Percentiles rank a stretch among this genome's conserved stretches.
phyloP scores from a whole-genome alignment of 2,329 filamentous ascomycete species.

The Byssothecium circinans region DNA sequence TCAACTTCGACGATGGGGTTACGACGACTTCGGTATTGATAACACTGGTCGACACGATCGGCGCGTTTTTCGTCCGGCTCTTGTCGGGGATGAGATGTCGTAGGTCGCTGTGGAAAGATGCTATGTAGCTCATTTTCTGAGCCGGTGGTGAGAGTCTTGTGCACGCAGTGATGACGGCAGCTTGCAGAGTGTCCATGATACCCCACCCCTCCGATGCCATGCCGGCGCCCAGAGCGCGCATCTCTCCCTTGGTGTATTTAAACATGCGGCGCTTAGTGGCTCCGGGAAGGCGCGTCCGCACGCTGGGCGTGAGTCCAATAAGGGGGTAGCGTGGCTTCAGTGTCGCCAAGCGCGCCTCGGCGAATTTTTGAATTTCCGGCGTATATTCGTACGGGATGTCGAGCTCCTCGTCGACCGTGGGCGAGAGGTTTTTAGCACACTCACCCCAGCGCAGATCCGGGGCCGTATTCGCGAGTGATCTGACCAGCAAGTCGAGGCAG shows the following conservation, averaged over 20 bases:
- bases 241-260: slow-evolving; percentile 16
- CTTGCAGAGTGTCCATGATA: slow-evolving; percentile 16
- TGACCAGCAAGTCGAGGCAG: slow-evolving; percentile 25
- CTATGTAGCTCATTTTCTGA: slow-evolving; percentile 23
- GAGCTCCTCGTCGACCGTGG: slow-evolving; percentile 25
- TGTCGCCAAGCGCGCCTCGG: slow-evolving; percentile 18
- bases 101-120: slow-evolving; percentile 28
- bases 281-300: slow-evolving; percentile 7
- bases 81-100: slow-evolving; percentile 21
- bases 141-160: slow-evolving; percentile 16
- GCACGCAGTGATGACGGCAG: slow-evolving; percentile 20
- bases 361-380: slow-evolving; percentile 19
- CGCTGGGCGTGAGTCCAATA: slow-evolving; percentile 20
- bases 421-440: slow-evolving; percentile 27
- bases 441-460: slow-evolving; percentile 21
- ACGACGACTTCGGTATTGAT: slow-evolving; percentile 25
- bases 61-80: slow-evolving; percentile 17
- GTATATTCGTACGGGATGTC: slow-evolving; percentile 16
- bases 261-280: slow-evolving; percentile 12
- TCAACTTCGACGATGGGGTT: slow-evolving; percentile 16
- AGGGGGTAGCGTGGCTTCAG: slow-evolving; percentile 21
- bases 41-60: slow-evolving; percentile 23
- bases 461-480: slow-evolving; percentile 20
- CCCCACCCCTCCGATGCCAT: slow-evolving; percentile 12
- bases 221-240: slow-evolving; percentile 14